A percentile compares a stretch with the other conserved stretches of the same genome.
These are phyloP conservation scores for Xylaria flabelliformis DNA, from an alignment of 495 filamentous ascomycete species.

Conservation along the genomic window DNA sequence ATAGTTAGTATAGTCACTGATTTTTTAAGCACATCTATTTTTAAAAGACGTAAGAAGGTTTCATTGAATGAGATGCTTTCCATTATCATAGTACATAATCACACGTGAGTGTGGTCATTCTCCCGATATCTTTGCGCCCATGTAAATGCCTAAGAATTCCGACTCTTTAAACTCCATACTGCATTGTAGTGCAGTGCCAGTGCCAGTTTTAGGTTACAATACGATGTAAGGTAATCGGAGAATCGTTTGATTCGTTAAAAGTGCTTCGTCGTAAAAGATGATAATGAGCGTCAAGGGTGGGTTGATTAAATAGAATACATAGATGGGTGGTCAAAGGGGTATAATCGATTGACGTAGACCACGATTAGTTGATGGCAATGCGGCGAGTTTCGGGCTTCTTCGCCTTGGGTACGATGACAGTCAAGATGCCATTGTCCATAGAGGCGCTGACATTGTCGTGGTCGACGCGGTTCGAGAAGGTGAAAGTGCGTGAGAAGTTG, in stretches of 20 bases:
- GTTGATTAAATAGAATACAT: not conserved
- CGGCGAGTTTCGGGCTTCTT: slow-evolving; percentile 50
- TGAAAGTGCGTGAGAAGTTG: slow-evolving; percentile 80
- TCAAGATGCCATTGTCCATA: slow-evolving; percentile 77
- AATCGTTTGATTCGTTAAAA: not conserved
- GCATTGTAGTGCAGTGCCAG: not conserved
- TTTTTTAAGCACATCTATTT: not conserved
- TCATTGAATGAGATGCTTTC: not conserved
- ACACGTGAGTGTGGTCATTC: slow-evolving; percentile 9
- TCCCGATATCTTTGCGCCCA: not conserved
- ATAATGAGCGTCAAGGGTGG: slow-evolving; percentile 9
- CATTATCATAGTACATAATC: not conserved
- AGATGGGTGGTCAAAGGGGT: not conserved
- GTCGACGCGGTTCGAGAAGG: slow-evolving; percentile 75
- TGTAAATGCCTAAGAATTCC: slow-evolving; percentile 11
- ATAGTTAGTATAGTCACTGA: not conserved
- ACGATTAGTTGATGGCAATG: slow-evolving; percentile 38
- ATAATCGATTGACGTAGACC: not conserved
- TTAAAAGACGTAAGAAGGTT: not conserved
- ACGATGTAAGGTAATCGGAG: not conserved
- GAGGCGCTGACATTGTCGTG: slow-evolving; percentile 77
- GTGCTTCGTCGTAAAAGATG: not conserved
- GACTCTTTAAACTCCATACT: not conserved
- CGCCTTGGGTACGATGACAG: slow-evolving; percentile 77
- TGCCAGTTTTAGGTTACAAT: not conserved